phyloP scores from a whole-genome alignment of 2,329 filamentous ascomycete genomes.

The Boeremia exigua region DNA sequence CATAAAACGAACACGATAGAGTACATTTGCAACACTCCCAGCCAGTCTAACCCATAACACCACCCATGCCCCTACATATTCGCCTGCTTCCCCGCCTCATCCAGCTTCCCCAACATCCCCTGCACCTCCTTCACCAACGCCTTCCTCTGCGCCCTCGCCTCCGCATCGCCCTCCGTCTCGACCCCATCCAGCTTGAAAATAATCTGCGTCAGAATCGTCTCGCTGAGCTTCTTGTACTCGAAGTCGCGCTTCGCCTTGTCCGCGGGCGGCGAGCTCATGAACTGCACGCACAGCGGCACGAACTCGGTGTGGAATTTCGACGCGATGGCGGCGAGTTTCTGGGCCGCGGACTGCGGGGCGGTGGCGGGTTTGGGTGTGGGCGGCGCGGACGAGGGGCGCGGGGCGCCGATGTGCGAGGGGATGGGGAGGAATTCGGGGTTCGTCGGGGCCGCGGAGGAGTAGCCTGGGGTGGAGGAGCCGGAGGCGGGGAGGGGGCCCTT shows the following conservation, averaged over 20 bases:
- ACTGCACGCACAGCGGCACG: constrained; percentile 69
- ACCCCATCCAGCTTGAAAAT: constrained; percentile 78
- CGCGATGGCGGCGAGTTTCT: constrained; percentile 71
- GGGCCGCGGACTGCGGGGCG: constrained; percentile 47
- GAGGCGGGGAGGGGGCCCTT: constrained; percentile 49
- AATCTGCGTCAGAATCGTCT: constrained; percentile 78
- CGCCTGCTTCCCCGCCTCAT: constrained; percentile 52
- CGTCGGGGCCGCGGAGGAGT: constrained; percentile 31
- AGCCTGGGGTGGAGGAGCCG: constrained; percentile 52
- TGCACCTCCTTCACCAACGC: constrained; percentile 76
- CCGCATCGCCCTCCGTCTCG: constrained; percentile 72
- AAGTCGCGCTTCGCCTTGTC: constrained; percentile 69
- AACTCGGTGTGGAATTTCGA: constrained; percentile 69
- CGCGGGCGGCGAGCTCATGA: constrained; percentile 65
- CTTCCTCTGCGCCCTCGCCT: constrained; percentile 70
- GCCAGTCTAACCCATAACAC: too few species aligned
- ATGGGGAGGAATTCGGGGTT: constrained; percentile 49
- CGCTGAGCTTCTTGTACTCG: constrained; percentile 75
- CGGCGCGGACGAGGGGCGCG: constrained; percentile 43
- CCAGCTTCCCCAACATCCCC: constrained; percentile 68
- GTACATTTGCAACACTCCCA: too few species aligned
- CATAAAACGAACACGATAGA: too few species aligned
- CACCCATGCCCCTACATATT: too few species aligned
- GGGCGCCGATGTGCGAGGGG: constrained; percentile 42
- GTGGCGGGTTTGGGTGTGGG: constrained; percentile 46